Evolutionary conservation across 176 grass and related monocot species (phyloP), one percentile per base, ranked within the genome.

Genomic region (Bolboschoenus planiculmis): DNA sequence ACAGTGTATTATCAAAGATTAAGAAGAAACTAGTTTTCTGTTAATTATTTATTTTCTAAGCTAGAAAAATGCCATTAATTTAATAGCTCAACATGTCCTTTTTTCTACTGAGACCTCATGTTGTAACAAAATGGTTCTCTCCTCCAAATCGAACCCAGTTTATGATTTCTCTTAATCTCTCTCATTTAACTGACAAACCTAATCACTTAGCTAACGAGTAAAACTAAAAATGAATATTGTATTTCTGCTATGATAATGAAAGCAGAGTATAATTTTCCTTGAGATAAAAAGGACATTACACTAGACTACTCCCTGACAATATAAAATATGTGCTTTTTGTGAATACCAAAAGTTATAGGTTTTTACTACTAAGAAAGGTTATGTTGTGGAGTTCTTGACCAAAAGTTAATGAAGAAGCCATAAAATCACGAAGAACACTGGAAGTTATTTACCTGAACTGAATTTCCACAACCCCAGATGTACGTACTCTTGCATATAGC

Each of bases 401-500:
- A 76, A 51, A 50, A 9, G 50, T 18, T 36, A 21, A 44, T 20
- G 23, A 62, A 58, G 48, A 33, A 47, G 16, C n/a, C 10, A 18
- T 24, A 50, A 21, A 43, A 46, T 26, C 37, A 54, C 2, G 1
- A 35, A 37, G 23, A 76, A 79, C 24, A 80, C 8, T 15, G 14
- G n/a, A 39, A 61, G 40, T 77, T 46, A 79, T 71, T 79, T 85
- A 98, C 96, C 92, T 98, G 82, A 98, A 98, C 24, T 98, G 96
- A 72, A 90, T 98, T 81, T 98, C 90, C 40, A 95, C 96, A 57
- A 98, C 87, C 39, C 96, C 91, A 81, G 90, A 90, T 73, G 95
- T 98, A 48, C 90, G 83, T 68, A 98, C 92, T 93, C 95, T 94
- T 56, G 95, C 95, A 90, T 95, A 84, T 81, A 98, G 90, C 60